Percentiles rank a stretch among this genome's conserved stretches.
These are phyloP conservation scores for Eudorina sp. DNA, from an alignment of 139 green algal genomes.

Conservation along the genomic window DNA sequence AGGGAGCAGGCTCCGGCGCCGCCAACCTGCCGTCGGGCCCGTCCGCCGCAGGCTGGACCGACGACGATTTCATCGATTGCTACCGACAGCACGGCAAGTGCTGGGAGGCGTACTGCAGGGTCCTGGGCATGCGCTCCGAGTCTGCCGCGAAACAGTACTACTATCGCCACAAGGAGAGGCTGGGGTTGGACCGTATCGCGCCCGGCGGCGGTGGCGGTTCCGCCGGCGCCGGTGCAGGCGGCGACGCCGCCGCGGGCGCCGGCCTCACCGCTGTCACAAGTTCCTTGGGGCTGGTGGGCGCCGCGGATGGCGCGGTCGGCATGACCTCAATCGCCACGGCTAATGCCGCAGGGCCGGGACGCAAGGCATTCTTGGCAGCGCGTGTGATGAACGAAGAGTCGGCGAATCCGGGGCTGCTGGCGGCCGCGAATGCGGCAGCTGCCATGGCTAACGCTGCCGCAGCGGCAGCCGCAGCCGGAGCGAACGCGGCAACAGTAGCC, in stretches of 20 bases:
- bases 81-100: slow-evolving; percentile 69
- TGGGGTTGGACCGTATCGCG: slow-evolving; percentile 62
- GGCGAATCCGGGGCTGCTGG: not conserved
- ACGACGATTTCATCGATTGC: slow-evolving; percentile 73
- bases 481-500: not conserved
- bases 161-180: slow-evolving; percentile 66
- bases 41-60: slow-evolving; percentile 47
- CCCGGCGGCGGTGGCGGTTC: not conserved
- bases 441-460: not conserved
- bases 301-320: not conserved
- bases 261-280: not conserved
- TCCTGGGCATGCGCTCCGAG: slow-evolving; percentile 63
- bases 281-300: too few relatives aligned
- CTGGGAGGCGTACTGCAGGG: slow-evolving; percentile 61
- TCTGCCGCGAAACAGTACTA: slow-evolving; percentile 72
- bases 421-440: not conserved
- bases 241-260: not conserved
- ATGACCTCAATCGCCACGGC: not conserved
- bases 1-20: not conserved
- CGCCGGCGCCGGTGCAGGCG: not conserved
- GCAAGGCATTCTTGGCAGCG: slow-evolving; percentile 4
- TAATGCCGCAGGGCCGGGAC: not conserved
- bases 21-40: not conserved
- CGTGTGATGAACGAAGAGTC: not conserved
- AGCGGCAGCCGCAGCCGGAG: not conserved